These are phyloP conservation scores for Puccinia brachypodii DNA, from an alignment of 1,284 basidiomycete species.

Conservation along the genomic window DNA sequence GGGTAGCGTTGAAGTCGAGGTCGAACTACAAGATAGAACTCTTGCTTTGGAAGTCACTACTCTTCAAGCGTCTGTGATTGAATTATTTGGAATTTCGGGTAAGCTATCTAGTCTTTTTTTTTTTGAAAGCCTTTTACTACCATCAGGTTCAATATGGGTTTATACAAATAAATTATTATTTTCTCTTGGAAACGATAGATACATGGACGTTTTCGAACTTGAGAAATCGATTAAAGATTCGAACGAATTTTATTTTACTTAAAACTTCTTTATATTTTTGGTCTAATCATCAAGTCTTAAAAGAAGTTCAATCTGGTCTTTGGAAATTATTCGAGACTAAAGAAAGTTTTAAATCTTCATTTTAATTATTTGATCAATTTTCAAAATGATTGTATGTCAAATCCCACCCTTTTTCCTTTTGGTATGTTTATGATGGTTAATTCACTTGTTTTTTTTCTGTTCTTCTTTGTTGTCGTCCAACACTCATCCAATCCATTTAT, in stretches of 20 bases:
- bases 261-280: slow-evolving; percentile 76
- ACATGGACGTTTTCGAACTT: slow-evolving; percentile 70
- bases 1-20: slow-evolving; percentile 73
- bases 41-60: slow-evolving; percentile 76
- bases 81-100: slow-evolving; percentile 75
- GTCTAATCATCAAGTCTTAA: slow-evolving; percentile 76
- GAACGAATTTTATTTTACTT: slow-evolving; percentile 65
- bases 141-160: neutral
- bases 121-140: neutral
- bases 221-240: slow-evolving; percentile 65
- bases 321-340: slow-evolving; percentile 53
- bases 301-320: slow-evolving; percentile 53
- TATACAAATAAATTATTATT: slow-evolving; percentile 1
- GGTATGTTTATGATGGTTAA: too few species aligned
- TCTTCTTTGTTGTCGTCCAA: too few species aligned
- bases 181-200: slow-evolving; percentile 62
- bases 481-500: too few species aligned
- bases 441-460: too few species aligned
- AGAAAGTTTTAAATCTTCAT: slow-evolving; percentile 17
- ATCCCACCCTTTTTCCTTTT: neutral
- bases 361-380: too few species aligned
- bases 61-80: slow-evolving; percentile 82
- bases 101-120: slow-evolving; percentile 23
- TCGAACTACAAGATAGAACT: slow-evolving; percentile 76
- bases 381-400: neutral